These are phyloP conservation scores for Vinca minor DNA, from an alignment of 257 asterid species.

Conservation along the genomic window DNA sequence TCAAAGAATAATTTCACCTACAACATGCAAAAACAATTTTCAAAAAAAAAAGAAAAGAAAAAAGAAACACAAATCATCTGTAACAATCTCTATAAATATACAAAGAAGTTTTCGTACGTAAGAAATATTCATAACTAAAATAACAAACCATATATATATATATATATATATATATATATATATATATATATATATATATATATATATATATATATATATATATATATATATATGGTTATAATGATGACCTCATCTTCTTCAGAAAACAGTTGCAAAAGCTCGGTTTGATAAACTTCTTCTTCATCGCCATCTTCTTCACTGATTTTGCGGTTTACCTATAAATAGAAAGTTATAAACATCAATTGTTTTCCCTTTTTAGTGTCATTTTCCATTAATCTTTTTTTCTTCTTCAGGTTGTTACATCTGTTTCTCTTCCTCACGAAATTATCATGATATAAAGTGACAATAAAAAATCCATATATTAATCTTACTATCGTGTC, in stretches of 20 bases:
- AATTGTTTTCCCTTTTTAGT: not conserved
- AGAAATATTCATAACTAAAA: too few species aligned
- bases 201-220: too few species aligned
- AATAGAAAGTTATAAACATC: slow-evolving; percentile 1
- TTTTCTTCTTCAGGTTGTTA: slow-evolving; percentile 35
- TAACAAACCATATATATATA: too few species aligned
- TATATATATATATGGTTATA: not conserved
- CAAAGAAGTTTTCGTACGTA: too few species aligned
- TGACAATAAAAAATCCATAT: slow-evolving; percentile 20
- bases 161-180: too few species aligned
- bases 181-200: too few species aligned
- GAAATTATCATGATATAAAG: slow-evolving; percentile 30
- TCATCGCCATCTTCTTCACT: slow-evolving; percentile 38
- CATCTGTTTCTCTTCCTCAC: slow-evolving; percentile 37
- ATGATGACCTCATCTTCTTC: slow-evolving; percentile 75
- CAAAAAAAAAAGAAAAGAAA: not conserved
- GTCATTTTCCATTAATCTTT: slow-evolving; percentile 12
- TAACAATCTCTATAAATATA: too few species aligned
- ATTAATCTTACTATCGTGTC: slow-evolving; percentile 2
- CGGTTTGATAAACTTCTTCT: slow-evolving; percentile 55
- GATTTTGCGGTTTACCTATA: slow-evolving; percentile 45
- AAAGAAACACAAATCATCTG: not conserved
- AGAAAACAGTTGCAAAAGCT: slow-evolving; percentile 62
- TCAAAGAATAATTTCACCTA: slow-evolving; percentile 63
- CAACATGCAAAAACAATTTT: slow-evolving; percentile 1